Conservation (phyloP, 495 filamentous ascomycete species). For the Penicillium arizonense region DNA sequence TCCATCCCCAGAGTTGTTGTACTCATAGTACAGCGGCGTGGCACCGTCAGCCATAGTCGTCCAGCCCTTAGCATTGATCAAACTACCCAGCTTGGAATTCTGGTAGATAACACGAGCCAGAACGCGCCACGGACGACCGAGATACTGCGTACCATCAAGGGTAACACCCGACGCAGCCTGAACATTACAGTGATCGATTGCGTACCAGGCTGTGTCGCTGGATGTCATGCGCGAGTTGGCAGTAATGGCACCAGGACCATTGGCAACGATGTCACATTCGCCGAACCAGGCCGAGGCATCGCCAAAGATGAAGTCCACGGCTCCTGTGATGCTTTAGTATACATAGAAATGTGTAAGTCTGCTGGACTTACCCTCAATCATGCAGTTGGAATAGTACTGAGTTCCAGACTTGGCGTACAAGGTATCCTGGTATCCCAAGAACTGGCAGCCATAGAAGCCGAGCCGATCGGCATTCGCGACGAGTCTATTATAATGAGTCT, state of each 20-base stretch:
- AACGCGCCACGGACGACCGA: conserved; percentile 66
- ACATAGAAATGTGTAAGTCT: neutral
- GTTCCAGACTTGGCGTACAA: conserved; percentile 55
- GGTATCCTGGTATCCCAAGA: conserved; percentile 65
- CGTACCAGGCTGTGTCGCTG: conserved; percentile 57
- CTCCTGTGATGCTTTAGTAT: conserved; percentile 13
- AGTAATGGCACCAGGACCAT: conserved; percentile 49
- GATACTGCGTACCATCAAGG: conserved; percentile 55
- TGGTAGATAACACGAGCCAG: conserved; percentile 68
- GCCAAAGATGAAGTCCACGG: conserved; percentile 66
- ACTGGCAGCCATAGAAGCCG: conserved; percentile 59
- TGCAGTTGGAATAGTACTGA: conserved; percentile 56
- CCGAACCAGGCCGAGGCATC: conserved; percentile 65
- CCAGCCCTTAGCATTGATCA: conserved; percentile 66
- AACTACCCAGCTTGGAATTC: conserved; percentile 48
- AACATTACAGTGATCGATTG: conserved; percentile 58
- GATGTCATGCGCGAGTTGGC: conserved; percentile 56
- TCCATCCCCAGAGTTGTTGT: conserved; percentile 56
- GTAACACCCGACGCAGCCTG: conserved; percentile 43
- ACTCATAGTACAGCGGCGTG: conserved; percentile 55
- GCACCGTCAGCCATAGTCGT: conserved; percentile 44
- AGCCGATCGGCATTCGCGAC: conserved; percentile 48
- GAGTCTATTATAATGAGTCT: conserved; percentile 22
- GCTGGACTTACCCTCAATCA: conserved; percentile 50
- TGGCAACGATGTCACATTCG: conserved; percentile 55